Conservation (phyloP, 495 filamentous ascomycete genomes). For the Aspergillus biplanus region DNA sequence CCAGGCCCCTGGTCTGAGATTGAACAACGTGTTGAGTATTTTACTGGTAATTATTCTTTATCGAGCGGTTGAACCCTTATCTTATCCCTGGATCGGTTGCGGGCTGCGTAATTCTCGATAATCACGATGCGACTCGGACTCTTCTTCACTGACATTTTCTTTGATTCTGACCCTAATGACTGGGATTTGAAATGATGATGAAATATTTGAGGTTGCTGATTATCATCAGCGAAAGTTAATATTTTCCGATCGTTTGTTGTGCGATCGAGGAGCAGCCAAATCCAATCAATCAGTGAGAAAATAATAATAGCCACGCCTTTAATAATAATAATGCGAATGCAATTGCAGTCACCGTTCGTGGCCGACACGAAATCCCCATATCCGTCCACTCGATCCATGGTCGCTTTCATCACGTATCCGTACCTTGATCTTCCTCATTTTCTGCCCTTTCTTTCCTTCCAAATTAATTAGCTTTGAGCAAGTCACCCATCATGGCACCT, state of each 20-base stretch:
- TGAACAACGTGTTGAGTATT: not conserved
- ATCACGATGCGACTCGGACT: too few relatives aligned
- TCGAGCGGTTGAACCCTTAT: not conserved
- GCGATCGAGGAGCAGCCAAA: not conserved
- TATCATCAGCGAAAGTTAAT: not conserved
- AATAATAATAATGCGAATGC: not conserved
- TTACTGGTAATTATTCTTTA: not conserved
- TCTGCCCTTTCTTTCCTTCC: not conserved
- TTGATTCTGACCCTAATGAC: too few relatives aligned
- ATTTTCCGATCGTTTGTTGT: too few relatives aligned
- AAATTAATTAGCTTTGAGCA: constrained; percentile 1
- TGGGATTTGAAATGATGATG: too few relatives aligned
- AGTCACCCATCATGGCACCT: not conserved
- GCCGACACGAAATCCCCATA: constrained; percentile 1
- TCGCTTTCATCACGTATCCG: constrained; percentile 18
- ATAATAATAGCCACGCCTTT: not conserved
- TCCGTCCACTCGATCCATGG: constrained; percentile 7
- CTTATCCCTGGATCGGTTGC: not conserved
- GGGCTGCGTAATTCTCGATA: not conserved
- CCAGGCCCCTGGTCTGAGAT: not conserved
- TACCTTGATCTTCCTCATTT: constrained; percentile 1
- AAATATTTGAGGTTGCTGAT: not conserved
- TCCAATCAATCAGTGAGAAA: not conserved
- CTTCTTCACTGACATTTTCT: too few relatives aligned
- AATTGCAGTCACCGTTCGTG: not conserved